Evolutionary conservation across 176 grass and related monocot genomes (phyloP).

Genomic region (Carex scoparia): DNA sequence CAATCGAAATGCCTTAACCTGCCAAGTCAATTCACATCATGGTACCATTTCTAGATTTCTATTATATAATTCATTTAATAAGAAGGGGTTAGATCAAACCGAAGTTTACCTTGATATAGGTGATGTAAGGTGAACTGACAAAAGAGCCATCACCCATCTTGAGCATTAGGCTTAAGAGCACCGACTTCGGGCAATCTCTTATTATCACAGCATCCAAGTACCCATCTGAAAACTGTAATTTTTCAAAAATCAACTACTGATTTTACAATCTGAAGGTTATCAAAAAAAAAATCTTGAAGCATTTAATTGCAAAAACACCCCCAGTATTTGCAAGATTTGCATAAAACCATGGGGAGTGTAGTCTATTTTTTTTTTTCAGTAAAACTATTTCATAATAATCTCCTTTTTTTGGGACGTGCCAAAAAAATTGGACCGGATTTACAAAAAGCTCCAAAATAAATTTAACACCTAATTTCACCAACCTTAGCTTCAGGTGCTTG

Average conservation of each 20-base stretch:
- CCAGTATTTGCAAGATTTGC: background rate
- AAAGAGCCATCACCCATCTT: constrained; percentile 68
- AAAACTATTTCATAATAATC: background rate
- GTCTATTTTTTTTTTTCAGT: background rate
- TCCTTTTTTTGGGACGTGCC: background rate
- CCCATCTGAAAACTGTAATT: constrained; percentile 85
- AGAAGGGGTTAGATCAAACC: background rate
- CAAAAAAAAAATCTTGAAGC: background rate
- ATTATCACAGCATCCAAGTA: constrained; percentile 89
- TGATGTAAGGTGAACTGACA: constrained; percentile 63
- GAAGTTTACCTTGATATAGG: constrained; percentile 70
- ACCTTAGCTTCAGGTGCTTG: constrained; percentile 82
- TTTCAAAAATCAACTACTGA: background rate
- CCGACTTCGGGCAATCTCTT: constrained; percentile 69
- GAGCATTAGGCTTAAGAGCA: constrained; percentile 43
- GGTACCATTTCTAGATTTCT: background rate
- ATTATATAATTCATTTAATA: background rate
- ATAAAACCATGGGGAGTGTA: background rate
- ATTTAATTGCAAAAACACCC: background rate
- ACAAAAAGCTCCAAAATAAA: background rate
- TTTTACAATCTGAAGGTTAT: background rate
- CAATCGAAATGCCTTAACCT: constrained; percentile 84
- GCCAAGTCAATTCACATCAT: constrained; percentile 11
- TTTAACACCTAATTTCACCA: background rate
- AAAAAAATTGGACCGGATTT: background rate